phyloP scores from a whole-genome alignment of 768 basidiomycete species.

The Inosperma sp. region DNA sequence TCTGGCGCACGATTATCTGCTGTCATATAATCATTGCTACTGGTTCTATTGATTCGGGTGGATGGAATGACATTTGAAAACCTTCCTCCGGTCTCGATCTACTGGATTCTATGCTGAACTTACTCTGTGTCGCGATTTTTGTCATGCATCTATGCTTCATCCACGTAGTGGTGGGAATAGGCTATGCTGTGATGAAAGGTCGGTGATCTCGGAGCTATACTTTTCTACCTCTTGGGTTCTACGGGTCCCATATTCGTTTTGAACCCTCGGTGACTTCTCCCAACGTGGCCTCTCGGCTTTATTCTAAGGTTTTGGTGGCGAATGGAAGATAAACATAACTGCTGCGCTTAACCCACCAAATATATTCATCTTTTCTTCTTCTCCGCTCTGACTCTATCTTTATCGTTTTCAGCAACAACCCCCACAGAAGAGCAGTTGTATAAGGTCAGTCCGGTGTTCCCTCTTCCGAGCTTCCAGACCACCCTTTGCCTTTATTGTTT shows the following conservation, averaged over 20 bases:
- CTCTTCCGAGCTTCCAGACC: conserved; percentile 6
- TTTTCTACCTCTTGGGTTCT: conserved; percentile 3
- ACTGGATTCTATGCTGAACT: not conserved
- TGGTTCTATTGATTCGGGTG: too few species aligned
- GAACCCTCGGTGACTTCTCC: not conserved
- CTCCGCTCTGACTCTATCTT: conserved; percentile 19
- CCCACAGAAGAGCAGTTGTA: conserved; percentile 53
- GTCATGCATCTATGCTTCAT: not conserved
- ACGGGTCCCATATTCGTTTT: not conserved
- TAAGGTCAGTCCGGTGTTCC: conserved; percentile 43
- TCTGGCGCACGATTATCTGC: too few species aligned
- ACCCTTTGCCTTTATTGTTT: not conserved
- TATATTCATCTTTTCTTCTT: too few species aligned
- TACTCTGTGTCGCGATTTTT: not conserved
- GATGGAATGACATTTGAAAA: too few species aligned
- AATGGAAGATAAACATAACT: not conserved
- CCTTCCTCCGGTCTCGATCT: not conserved
- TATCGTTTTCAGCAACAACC: conserved; percentile 40
- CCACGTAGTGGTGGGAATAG: conserved; percentile 47
- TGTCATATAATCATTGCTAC: too few species aligned
- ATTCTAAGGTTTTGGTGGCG: not conserved
- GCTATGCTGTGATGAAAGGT: conserved; percentile 62
- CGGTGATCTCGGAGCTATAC: conserved; percentile 20
- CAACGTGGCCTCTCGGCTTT: not conserved
- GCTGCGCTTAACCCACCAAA: too few species aligned